These are phyloP conservation scores for Aspergillus texensis DNA, from an alignment of 2,329 filamentous ascomycete genomes.

Conservation along the genomic window DNA sequence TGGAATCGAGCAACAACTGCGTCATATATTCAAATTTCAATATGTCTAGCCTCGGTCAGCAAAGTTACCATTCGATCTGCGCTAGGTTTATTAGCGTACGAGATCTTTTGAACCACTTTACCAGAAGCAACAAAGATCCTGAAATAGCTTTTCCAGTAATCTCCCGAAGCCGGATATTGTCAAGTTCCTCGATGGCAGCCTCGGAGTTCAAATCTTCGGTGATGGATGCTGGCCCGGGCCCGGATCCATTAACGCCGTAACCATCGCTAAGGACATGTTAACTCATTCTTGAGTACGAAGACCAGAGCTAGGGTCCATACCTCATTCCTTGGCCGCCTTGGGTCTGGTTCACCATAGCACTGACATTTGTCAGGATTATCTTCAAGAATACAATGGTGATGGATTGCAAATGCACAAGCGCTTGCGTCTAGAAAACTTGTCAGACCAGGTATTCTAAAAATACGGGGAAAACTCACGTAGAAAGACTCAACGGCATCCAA, in stretches of 20 bases:
- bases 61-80: background rate
- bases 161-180: slow-evolving; percentile 78
- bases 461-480: slow-evolving; percentile 65
- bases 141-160: slow-evolving; percentile 90
- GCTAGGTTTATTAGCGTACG: slow-evolving; percentile 60
- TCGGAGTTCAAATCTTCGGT: slow-evolving; percentile 34
- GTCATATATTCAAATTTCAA: slow-evolving; percentile 96
- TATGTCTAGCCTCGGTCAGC: slow-evolving; percentile 63
- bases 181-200: slow-evolving; percentile 70
- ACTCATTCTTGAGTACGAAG: background rate
- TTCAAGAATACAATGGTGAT: slow-evolving; percentile 91
- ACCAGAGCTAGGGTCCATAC: slow-evolving; percentile 44
- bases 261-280: slow-evolving; percentile 22
- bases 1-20: slow-evolving; percentile 89
- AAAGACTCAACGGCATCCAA: slow-evolving; percentile 77
- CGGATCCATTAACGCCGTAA: slow-evolving; percentile 30
- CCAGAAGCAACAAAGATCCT: slow-evolving; percentile 79
- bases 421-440: slow-evolving; percentile 59
- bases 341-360: slow-evolving; percentile 70
- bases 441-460: background rate
- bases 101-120: slow-evolving; percentile 96
- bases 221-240: slow-evolving; percentile 20
- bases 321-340: slow-evolving; percentile 50
- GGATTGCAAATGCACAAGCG: slow-evolving; percentile 85
- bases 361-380: slow-evolving; percentile 83